Base-by-base conservation (phyloP, 2,329 filamentous ascomycete species). In the Pseudocercospora fijiensis region DNA sequence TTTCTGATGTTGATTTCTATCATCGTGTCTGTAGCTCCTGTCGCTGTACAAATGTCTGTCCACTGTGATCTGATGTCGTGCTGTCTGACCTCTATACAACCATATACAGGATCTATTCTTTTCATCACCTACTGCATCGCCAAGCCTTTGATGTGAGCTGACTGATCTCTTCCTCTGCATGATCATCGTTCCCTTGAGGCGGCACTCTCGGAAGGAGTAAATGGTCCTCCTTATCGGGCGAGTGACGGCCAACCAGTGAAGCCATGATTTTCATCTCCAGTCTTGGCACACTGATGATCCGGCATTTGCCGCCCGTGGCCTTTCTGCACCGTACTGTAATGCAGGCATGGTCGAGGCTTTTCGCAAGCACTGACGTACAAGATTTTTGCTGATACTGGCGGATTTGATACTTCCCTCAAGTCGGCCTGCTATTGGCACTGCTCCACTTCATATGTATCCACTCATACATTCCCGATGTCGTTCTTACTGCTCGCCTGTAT, bases 391-490 rank as follows among this genome's bases (percentile, higher is more conserved):
- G 24, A 18, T 26, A 16, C 45, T 53, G 49, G 2, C 10, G 49
- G 4, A 7, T 26, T 18, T 22, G 2, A 26, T 26, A 11, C 9
- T 1, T 53, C 16, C 7, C 26, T 64, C 62, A 64, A 3, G 58
- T 49, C 24, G 62, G 62, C 24, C 52, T 58, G 22, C 58, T 28
- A 16, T 43, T 33, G 10, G 56, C 60, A 28, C 27, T 37, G 11
- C 52, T 56, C 65, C 57, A 65, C 30, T 61, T 65, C 65, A 67
- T 65, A 41, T 67, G 62, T 27, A 67, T 65, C 65, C 65, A 67
- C 37, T 67, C 65, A 8, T 57, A 63, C 20, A 61, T 20, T 24
- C 47, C 61, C 5, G 64, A 61, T 24, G 49, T 26, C 16, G 49
- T 27, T 53, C 61, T 53, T 33, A 55, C 30, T 16, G 49, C 27